Percentiles rank a stretch among this genome's conserved stretches.
These are phyloP conservation scores for Aspergillus tamarii DNA, from an alignment of 2,329 filamentous ascomycete genomes.

Conservation along the genomic window DNA sequence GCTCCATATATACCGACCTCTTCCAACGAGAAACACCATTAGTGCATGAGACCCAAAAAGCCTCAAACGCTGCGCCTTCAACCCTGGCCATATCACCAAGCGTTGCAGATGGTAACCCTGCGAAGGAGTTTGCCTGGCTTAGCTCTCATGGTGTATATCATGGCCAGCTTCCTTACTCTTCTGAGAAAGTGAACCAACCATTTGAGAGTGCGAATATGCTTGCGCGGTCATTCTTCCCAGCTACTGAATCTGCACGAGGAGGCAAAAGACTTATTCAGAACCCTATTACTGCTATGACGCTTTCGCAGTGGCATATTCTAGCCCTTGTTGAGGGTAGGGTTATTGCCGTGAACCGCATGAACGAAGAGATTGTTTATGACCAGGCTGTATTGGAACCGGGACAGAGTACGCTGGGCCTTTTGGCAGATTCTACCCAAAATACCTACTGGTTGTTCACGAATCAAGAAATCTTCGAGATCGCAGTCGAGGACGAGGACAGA, in stretches of 20 bases:
- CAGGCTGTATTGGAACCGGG: constrained; percentile 81
- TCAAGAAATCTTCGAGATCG: constrained; percentile 90
- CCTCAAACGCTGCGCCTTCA: constrained; percentile 64
- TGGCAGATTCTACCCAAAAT: constrained; percentile 89
- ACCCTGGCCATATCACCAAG: constrained; percentile 78
- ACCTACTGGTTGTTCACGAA: constrained; percentile 96
- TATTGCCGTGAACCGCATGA: constrained; percentile 83
- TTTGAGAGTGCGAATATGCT: constrained; percentile 80
- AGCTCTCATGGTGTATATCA: constrained; percentile 84
- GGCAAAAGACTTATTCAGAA: constrained; percentile 70
- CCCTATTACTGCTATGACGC: constrained; percentile 74
- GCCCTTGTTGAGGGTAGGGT: constrained; percentile 80
- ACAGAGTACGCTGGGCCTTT: constrained; percentile 79
- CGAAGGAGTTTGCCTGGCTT: constrained; percentile 80
- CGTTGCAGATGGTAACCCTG: constrained; percentile 55
- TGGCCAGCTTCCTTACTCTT: constrained; percentile 72
- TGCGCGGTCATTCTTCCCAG: constrained; percentile 71
- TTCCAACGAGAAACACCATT: constrained; percentile 86
- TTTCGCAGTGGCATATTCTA: constrained; percentile 94
- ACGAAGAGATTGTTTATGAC: constrained; percentile 83
- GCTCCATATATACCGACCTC: constrained; percentile 81
- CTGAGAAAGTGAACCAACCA: constrained; percentile 72
- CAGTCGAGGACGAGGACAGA: constrained; percentile 84
- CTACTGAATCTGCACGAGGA: constrained; percentile 66
- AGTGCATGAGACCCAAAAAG: constrained; percentile 70